Base-by-base conservation (phyloP, 345 rosid genomes). In the Hirschfeldia incana region DNA sequence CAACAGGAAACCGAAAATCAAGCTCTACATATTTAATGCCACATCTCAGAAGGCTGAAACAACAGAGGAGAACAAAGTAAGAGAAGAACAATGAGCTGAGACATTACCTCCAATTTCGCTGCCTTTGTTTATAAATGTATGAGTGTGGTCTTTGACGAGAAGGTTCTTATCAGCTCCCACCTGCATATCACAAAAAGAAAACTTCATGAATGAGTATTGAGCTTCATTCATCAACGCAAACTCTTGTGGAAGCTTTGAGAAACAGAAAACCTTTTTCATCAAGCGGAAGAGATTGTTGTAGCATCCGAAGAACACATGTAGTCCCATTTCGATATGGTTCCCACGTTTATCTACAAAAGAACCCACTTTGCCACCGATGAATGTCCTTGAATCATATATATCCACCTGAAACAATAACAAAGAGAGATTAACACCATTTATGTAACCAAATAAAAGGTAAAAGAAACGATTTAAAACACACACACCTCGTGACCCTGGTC, bases 301-400 rank as follows among this genome's bases (percentile, higher is more conserved):
- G 89, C 99, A 95, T 42, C 99, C 99, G 58, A 95, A 95, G 88
- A 95, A 95, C 73, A 93, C 99, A 67, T 95, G 99, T 81, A 95
- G 85, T 37, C 98, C 99, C 99, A 95, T 95, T 89, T 95, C 99
- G 1, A 95, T 76, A 73, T 95, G 99, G 85, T 95, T 95, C 70
- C 99, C 99, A 7, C 82, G 84, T 83, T 44, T 88, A 86, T 95
- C 99, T 71, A 95, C 90, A 82, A 95, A 93, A 10, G 99, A 95
- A 74, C 99, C 99, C 11, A 93, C 99, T 90, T 95, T 95, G 72
- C 99, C 99, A 74, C 99, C 99, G 72, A 93, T 93, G 86, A 95
- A 95, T 51, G 89, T 6, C 84, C 96, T 88, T 13, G 93, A 92
- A 29, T 95, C 99, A 26, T 95, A 95, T 81, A 95, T 90, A 84